Percentiles rank a stretch among this genome's conserved stretches.
Conservation (phyloP, 805 yeast genomes). For the Saturnispora besseyi region DNA sequence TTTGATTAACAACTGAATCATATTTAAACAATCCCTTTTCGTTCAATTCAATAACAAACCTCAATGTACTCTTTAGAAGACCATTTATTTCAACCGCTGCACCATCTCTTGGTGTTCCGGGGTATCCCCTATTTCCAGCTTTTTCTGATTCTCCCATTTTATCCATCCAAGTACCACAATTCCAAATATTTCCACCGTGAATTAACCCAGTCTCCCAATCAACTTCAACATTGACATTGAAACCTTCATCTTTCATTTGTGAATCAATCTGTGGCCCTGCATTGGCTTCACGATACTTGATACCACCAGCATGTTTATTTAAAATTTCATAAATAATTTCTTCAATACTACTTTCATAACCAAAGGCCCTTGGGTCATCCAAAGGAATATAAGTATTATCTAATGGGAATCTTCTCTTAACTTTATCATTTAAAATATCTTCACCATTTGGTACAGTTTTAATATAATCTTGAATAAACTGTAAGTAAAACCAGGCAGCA, state of each 20-base stretch:
- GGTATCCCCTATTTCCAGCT: conserved; percentile 83
- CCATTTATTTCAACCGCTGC: conserved; percentile 93
- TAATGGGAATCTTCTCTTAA: conserved; percentile 69
- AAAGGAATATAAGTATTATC: conserved; percentile 70
- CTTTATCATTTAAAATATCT: conserved; percentile 57
- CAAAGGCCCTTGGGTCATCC: conserved; percentile 69
- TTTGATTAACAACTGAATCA: conserved; percentile 45
- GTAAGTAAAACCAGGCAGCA: conserved; percentile 92
- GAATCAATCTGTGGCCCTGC: conserved; percentile 85
- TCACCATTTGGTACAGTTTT: conserved; percentile 59
- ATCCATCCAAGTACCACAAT: conserved; percentile 99
- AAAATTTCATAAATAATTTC: conserved; percentile 79
- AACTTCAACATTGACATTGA: conserved; percentile 68
- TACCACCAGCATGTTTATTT: conserved; percentile 82
- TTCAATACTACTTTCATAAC: conserved; percentile 56
- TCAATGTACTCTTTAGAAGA: conserved; percentile 67
- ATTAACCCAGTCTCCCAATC: conserved; percentile 88
- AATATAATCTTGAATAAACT: conserved; percentile 80
- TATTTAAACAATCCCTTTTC: conserved; percentile 47
- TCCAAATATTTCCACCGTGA: conserved; percentile 84
- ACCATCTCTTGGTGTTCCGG: conserved; percentile 97
- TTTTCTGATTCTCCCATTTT: conserved; percentile 92
- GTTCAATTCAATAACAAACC: conserved; percentile 64
- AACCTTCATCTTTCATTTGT: conserved; percentile 90
- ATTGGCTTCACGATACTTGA: conserved; percentile 85